A percentile compares a stretch with the other conserved stretches of the same genome.
Evolutionary conservation across 805 yeast genomes (phyloP).

Genomic region (Sugiyamaella lignohabitans): DNA sequence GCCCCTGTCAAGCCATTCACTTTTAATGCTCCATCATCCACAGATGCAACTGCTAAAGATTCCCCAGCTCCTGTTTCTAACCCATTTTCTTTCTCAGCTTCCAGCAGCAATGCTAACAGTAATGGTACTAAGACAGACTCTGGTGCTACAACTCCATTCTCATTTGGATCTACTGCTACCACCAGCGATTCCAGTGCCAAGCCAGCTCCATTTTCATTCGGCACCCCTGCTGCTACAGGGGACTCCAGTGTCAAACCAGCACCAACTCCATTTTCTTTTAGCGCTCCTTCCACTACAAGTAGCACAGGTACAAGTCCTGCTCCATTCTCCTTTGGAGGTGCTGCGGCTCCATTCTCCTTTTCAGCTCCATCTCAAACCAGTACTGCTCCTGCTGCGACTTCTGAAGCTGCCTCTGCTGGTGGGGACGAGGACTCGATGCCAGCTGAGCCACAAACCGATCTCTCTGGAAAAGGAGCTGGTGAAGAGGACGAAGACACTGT

Average conservation of each 20-base stretch:
- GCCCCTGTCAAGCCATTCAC: neutral
- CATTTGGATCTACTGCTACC: neutral
- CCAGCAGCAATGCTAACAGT: too few relatives aligned
- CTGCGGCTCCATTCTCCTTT: slow-evolving; percentile 3
- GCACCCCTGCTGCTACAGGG: neutral
- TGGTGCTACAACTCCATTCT: neutral
- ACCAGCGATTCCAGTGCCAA: neutral
- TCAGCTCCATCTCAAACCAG: slow-evolving; percentile 4
- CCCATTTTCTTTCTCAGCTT: neutral
- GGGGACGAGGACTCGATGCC: slow-evolving; percentile 39
- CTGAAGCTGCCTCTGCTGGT: slow-evolving; percentile 10
- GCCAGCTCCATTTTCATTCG: slow-evolving; percentile 5
- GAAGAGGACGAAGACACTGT: slow-evolving; percentile 72
- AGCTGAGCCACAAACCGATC: slow-evolving; percentile 39
- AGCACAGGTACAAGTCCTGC: neutral
- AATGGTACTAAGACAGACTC: too few relatives aligned
- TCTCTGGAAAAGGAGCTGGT: slow-evolving; percentile 61
- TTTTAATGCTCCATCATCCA: neutral
- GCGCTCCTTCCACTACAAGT: neutral
- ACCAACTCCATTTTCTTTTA: slow-evolving; percentile 6
- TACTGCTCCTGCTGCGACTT: neutral
- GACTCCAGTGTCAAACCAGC: neutral
- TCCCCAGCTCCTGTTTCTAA: neutral
- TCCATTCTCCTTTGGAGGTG: neutral
- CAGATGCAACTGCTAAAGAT: neutral